Evolutionary conservation across 257 asterid species (phyloP).

Genomic region (Solanum chmielewskii): DNA sequence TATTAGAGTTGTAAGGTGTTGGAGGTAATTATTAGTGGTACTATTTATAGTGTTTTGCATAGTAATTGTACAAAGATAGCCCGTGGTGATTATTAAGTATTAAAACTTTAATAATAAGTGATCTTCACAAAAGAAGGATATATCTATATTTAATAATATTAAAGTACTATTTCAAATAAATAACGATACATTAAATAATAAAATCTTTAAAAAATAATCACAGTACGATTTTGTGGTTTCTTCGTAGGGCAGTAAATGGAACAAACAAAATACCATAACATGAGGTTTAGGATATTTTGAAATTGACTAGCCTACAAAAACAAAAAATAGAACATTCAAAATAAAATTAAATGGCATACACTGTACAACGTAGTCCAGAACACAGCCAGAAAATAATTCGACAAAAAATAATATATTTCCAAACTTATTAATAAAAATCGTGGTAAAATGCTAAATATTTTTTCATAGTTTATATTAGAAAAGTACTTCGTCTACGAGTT

Average conservation of each 20-base stretch:
- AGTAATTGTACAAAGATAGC: not conserved
- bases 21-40: not conserved
- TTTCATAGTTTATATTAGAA: not conserved
- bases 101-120: too few species aligned
- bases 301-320: not conserved
- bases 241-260: not conserved
- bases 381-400: not conserved
- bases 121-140: too few species aligned
- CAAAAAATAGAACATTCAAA: not conserved
- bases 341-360: not conserved
- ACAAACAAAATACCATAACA: not conserved
- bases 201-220: not conserved
- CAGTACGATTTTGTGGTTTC: not conserved
- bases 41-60: not conserved
- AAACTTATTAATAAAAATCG: not conserved
- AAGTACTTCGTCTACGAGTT: not conserved
- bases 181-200: not conserved
- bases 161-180: not conserved
- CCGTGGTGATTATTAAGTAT: not conserved
- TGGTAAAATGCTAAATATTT: not conserved
- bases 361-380: not conserved
- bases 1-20: not conserved
- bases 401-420: not conserved
- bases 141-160: too few species aligned
- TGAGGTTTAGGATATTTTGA: not conserved